These are phyloP conservation scores for Oidiodendron maius DNA, from an alignment of 495 filamentous ascomycete species.

Conservation along the genomic window DNA sequence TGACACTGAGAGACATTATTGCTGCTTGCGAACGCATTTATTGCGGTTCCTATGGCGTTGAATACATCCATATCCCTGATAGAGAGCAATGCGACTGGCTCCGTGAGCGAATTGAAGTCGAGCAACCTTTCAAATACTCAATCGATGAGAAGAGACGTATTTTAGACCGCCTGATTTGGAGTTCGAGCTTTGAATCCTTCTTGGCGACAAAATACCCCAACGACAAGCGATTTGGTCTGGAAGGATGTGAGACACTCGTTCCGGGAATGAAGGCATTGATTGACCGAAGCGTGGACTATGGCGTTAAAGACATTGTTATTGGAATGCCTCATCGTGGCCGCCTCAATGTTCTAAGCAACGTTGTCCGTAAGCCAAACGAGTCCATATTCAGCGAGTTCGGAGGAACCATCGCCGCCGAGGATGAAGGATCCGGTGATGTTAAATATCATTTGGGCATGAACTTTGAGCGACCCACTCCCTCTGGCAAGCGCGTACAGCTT, in stretches of 20 bases:
- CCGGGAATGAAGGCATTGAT: conserved; percentile 99
- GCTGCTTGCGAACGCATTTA: conserved; percentile 90
- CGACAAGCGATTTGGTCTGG: conserved; percentile 97
- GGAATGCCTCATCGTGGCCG: conserved; percentile 99
- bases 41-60: conserved; percentile 92
- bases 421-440: conserved; percentile 97
- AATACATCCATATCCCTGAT: conserved; percentile 98
- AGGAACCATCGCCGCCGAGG: conserved; percentile 78
- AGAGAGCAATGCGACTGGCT: conserved; percentile 98
- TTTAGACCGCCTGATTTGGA: conserved; percentile 96
- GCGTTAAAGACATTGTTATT: conserved; percentile 97
- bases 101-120: conserved; percentile 87
- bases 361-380: conserved; percentile 97
- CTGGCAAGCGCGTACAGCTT: conserved; percentile 96
- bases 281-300: conserved; percentile 95
- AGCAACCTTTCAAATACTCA: conserved; percentile 89
- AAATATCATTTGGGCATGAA: conserved; percentile 99
- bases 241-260: conserved; percentile 92
- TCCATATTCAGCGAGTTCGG: conserved; percentile 99
- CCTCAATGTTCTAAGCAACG: conserved; percentile 96
- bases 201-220: conserved; percentile 96
- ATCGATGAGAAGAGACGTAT: conserved; percentile 96
- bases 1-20: conserved; percentile 94
- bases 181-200: conserved; percentile 92
- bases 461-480: conserved; percentile 96